phyloP scores from a whole-genome alignment of 345 rosid species.

The Dipteronia dyeriana region DNA sequence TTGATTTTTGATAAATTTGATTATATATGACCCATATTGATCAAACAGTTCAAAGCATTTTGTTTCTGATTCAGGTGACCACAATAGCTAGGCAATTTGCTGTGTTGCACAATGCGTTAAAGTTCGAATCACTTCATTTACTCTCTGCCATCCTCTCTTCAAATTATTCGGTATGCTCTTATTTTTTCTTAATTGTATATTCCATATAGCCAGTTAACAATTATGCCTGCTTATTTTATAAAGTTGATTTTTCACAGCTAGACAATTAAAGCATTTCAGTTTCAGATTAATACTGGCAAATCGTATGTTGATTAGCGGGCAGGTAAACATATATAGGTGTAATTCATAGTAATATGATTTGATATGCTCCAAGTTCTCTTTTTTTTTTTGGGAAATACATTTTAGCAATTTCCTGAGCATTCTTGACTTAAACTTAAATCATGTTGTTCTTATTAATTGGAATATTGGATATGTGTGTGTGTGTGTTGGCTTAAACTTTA shows the following conservation, averaged over 20 bases:
- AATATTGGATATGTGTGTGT: too few species aligned
- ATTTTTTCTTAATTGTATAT: neutral
- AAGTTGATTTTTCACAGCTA: neutral
- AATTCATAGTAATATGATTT: too few species aligned
- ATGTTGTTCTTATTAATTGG: too few species aligned
- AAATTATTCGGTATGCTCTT: conserved; percentile 46
- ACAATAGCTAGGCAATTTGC: conserved; percentile 72
- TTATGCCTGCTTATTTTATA: neutral
- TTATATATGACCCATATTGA: neutral
- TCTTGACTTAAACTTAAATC: too few species aligned
- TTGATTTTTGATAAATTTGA: neutral
- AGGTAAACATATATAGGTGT: too few species aligned
- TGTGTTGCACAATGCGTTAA: conserved; percentile 69
- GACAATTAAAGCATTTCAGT: neutral
- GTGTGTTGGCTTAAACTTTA: too few species aligned
- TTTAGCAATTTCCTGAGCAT: too few species aligned
- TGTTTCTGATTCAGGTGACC: conserved; percentile 47
- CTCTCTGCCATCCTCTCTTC: conserved; percentile 72
- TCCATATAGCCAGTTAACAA: neutral
- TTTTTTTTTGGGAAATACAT: too few species aligned
- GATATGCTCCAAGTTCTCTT: too few species aligned
- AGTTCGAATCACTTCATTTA: conserved; percentile 84
- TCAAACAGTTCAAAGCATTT: conserved; percentile 7
- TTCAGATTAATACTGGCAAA: neutral
- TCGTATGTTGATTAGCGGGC: too few species aligned